phyloP scores from a whole-genome alignment of 768 basidiomycete genomes.

The Boletus sp. region DNA sequence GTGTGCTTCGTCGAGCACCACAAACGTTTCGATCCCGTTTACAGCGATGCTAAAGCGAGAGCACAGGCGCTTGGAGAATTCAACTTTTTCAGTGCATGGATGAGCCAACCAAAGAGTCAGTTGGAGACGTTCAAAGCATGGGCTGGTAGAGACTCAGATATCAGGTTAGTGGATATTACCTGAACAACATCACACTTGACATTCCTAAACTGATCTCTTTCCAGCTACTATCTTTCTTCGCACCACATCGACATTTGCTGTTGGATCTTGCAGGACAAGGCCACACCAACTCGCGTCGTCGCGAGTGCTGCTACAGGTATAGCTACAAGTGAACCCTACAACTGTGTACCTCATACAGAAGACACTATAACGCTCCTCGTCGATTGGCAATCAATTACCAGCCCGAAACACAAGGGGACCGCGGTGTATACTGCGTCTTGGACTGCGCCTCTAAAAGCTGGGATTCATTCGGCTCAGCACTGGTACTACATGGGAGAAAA shows the following conservation, averaged over 20 bases:
- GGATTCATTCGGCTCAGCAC: constrained; percentile 88
- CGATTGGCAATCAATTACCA: constrained; percentile 85
- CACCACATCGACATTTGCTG: constrained; percentile 91
- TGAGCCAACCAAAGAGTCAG: constrained; percentile 96
- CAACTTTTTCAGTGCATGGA: constrained; percentile 96
- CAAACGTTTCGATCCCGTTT: constrained; percentile 89
- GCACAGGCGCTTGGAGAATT: constrained; percentile 81
- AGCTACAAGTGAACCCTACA: constrained; percentile 85
- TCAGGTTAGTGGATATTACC: constrained; percentile 49
- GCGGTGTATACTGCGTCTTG: constrained; percentile 93
- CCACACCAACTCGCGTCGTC: constrained; percentile 79
- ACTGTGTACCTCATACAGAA: constrained; percentile 83
- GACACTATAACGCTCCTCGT: constrained; percentile 95
- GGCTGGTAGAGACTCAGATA: constrained; percentile 94
- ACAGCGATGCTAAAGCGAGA: constrained; percentile 84
- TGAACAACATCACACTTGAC: neutral
- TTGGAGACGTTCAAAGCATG: constrained; percentile 93
- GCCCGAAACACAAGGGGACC: constrained; percentile 75
- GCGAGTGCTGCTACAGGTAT: constrained; percentile 91
- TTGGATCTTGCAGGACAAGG: constrained; percentile 78
- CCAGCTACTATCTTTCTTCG: constrained; percentile 91
- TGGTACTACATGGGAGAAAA: constrained; percentile 97
- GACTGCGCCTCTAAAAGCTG: constrained; percentile 88
- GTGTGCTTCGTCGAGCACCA: constrained; percentile 95
- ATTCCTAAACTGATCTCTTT: neutral